phyloP scores from a whole-genome alignment of 2,329 filamentous ascomycete species.

The Amauroascus verrucosus region DNA sequence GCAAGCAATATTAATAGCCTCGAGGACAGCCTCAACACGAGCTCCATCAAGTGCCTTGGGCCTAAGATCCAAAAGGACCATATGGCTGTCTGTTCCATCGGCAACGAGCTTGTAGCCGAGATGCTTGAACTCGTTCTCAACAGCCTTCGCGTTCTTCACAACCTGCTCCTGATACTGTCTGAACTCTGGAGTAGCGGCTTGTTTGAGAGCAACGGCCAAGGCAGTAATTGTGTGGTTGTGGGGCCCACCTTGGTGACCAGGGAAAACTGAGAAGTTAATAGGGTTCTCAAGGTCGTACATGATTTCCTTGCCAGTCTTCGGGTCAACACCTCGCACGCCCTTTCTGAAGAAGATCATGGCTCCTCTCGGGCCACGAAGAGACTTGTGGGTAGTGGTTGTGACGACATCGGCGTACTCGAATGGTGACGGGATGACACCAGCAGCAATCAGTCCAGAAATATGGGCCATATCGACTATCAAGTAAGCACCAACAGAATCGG shows the following conservation, averaged over 20 bases:
- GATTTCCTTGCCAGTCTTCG: slow-evolving; percentile 76
- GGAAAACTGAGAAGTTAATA: slow-evolving; percentile 96
- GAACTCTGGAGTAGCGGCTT: slow-evolving; percentile 83
- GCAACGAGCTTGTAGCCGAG: slow-evolving; percentile 77
- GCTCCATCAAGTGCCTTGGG: slow-evolving; percentile 78
- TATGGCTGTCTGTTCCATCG: slow-evolving; percentile 93
- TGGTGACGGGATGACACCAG: slow-evolving; percentile 79
- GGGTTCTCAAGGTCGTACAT: slow-evolving; percentile 83
- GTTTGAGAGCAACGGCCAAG: slow-evolving; percentile 85
- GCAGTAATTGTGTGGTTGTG: slow-evolving; percentile 99
- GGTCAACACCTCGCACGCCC: slow-evolving; percentile 70
- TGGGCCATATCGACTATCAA: slow-evolving; percentile 94
- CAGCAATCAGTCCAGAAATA: slow-evolving; percentile 87
- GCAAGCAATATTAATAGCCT: slow-evolving; percentile 97
- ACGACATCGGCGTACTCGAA: slow-evolving; percentile 89
- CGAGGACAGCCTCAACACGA: slow-evolving; percentile 87
- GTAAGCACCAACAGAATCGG: slow-evolving; percentile 85
- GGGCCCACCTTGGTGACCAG: slow-evolving; percentile 92
- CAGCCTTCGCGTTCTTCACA: slow-evolving; percentile 78
- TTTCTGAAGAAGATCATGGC: slow-evolving; percentile 98
- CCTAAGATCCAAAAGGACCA: slow-evolving; percentile 86
- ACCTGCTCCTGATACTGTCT: slow-evolving; percentile 85
- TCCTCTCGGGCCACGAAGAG: slow-evolving; percentile 82
- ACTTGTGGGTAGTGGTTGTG: slow-evolving; percentile 97
- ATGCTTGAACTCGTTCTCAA: slow-evolving; percentile 62